A percentile compares a stretch with the other conserved stretches of the same genome.
Conservation (phyloP, 2,329 filamentous ascomycete genomes). For the Apiospora rasikravindrae region DNA sequence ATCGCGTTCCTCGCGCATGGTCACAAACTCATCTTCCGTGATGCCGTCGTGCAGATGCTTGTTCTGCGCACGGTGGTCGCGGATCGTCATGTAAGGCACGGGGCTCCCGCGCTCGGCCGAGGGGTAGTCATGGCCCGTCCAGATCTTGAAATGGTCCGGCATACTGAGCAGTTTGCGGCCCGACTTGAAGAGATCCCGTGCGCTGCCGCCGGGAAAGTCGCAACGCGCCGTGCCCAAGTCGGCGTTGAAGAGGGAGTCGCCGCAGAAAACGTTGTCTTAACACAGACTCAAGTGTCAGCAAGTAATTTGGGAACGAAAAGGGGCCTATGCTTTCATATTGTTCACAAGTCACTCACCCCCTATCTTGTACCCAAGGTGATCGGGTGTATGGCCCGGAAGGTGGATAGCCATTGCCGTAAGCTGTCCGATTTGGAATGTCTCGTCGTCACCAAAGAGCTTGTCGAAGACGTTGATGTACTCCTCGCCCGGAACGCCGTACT, state of each 20-base stretch:
- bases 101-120: slow-evolving; percentile 38
- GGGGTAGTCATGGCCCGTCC: slow-evolving; percentile 62
- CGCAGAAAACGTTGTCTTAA: slow-evolving; percentile 50
- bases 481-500: slow-evolving; percentile 49
- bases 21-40: slow-evolving; percentile 50
- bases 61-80: slow-evolving; percentile 51
- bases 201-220: slow-evolving; percentile 60
- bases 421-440: slow-evolving; percentile 55
- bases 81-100: slow-evolving; percentile 49
- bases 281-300: slow-evolving; percentile 21
- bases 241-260: slow-evolving; percentile 48
- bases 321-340: not conserved
- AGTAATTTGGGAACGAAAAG: not conserved
- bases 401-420: slow-evolving; percentile 54
- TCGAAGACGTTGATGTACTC: slow-evolving; percentile 58
- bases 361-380: slow-evolving; percentile 64
- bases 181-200: slow-evolving; percentile 50
- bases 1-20: slow-evolving; percentile 50
- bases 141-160: slow-evolving; percentile 52
- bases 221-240: slow-evolving; percentile 48
- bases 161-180: slow-evolving; percentile 45
- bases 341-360: slow-evolving; percentile 36
- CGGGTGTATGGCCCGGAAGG: slow-evolving; percentile 65
- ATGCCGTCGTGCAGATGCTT: slow-evolving; percentile 52
- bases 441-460: slow-evolving; percentile 57